Evolutionary conservation across 768 basidiomycete species (phyloP).

Genomic region (Suillus sp.): DNA sequence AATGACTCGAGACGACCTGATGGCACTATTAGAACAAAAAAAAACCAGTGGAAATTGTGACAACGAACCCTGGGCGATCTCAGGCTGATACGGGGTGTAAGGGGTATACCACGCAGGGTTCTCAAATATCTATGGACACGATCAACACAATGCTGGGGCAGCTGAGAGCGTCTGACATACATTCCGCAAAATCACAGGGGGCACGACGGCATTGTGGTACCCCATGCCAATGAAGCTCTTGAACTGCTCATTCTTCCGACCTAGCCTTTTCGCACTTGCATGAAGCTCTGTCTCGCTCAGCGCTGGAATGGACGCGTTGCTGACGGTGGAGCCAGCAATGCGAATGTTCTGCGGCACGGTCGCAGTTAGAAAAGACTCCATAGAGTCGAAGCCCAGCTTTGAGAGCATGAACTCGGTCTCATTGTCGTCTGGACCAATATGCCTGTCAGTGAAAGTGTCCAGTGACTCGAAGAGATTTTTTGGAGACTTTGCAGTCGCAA

Average conservation of each 20-base stretch:
- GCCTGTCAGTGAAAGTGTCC: constrained; percentile 88
- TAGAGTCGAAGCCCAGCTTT: constrained; percentile 78
- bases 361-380: constrained; percentile 85
- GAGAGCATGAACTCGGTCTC: constrained; percentile 84
- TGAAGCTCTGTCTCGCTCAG: constrained; percentile 88
- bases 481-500: constrained; percentile 64
- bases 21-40: constrained; percentile 17
- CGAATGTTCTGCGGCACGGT: constrained; percentile 84
- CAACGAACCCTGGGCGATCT: constrained; percentile 90
- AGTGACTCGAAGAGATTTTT: constrained; percentile 77
- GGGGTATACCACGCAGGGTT: constrained; percentile 99
- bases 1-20: constrained; percentile 93
- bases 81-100: constrained; percentile 95
- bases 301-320: constrained; percentile 67
- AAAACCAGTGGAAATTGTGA: constrained; percentile 7
- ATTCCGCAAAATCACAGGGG: constrained; percentile 93
- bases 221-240: constrained; percentile 99
- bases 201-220: constrained; percentile 92
- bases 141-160: constrained; percentile 13
- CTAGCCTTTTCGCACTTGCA: constrained; percentile 72
- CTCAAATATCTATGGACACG: constrained; percentile 69
- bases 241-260: constrained; percentile 75
- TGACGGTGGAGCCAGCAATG: constrained; percentile 59
- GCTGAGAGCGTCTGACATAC: constrained; percentile 43
- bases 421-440: constrained; percentile 88